These are phyloP conservation scores for Blakeslea trispora DNA, from an alignment of 371 early-diverging fungal species.

Conservation along the genomic window DNA sequence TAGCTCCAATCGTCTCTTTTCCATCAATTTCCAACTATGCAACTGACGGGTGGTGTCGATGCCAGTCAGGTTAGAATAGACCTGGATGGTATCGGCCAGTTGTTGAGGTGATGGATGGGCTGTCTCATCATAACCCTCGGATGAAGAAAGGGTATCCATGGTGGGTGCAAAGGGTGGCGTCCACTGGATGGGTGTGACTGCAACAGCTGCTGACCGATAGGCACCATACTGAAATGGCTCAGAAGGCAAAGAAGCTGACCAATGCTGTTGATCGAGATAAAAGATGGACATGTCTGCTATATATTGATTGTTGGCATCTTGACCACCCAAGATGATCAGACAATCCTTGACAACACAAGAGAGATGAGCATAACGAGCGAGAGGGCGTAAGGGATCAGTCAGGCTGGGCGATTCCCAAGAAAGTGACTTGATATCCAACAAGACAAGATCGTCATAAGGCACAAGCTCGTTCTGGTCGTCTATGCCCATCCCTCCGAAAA, in stretches of 20 bases:
- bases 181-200: slow-evolving; percentile 39
- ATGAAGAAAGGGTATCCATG: slow-evolving; percentile 17
- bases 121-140: slow-evolving; percentile 13
- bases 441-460: slow-evolving; percentile 61
- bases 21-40: slow-evolving; percentile 52
- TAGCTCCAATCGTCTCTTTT: slow-evolving; percentile 39
- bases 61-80: slow-evolving; percentile 74
- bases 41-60: slow-evolving; percentile 62
- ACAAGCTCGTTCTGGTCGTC: background rate
- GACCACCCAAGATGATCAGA: slow-evolving; percentile 72
- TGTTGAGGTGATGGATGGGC: no score
- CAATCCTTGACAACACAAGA: slow-evolving; percentile 52
- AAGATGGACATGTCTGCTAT: slow-evolving; percentile 68
- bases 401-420: slow-evolving; percentile 52
- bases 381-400: slow-evolving; percentile 31
- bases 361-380: slow-evolving; percentile 72
- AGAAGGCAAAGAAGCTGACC: slow-evolving; percentile 57
- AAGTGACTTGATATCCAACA: slow-evolving; percentile 41
- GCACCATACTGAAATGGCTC: slow-evolving; percentile 62
- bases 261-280: slow-evolving; percentile 53
- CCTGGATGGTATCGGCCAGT: slow-evolving; percentile 29
- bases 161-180: slow-evolving; percentile 30
- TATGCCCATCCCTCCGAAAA: slow-evolving; percentile 61
- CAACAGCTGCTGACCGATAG: slow-evolving; percentile 68
- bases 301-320: slow-evolving; percentile 65